A percentile compares a stretch with the other conserved stretches of the same genome.
phyloP scores from a whole-genome alignment of 768 basidiomycete genomes.

The Tylopilus balloui region DNA sequence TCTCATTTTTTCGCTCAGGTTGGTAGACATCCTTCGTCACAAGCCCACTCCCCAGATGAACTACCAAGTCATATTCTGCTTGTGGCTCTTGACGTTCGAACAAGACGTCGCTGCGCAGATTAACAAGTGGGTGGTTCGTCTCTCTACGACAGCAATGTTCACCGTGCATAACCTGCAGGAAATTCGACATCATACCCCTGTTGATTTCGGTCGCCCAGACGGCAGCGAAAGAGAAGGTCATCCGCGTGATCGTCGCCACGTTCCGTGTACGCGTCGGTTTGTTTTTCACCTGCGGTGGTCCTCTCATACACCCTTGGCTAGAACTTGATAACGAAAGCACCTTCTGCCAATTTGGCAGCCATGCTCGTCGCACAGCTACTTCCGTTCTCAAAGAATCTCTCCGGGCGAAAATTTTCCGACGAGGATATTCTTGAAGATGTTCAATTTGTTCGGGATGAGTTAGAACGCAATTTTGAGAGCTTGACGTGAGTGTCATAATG shows the following conservation, averaged over 20 bases:
- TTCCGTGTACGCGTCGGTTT: slow-evolving; percentile 57
- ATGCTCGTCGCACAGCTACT: slow-evolving; percentile 88
- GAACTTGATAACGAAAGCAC: slow-evolving; percentile 90
- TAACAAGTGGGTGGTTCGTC: slow-evolving; percentile 59
- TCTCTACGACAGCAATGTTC: background rate
- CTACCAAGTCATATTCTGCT: slow-evolving; percentile 89
- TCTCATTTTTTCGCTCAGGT: slow-evolving; percentile 38
- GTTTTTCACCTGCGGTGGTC: background rate
- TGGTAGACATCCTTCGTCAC: slow-evolving; percentile 78
- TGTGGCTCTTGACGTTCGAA: slow-evolving; percentile 95
- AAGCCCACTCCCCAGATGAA: slow-evolving; percentile 89
- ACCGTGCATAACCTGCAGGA: slow-evolving; percentile 42
- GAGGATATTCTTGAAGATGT: slow-evolving; percentile 94
- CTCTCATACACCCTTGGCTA: slow-evolving; percentile 28
- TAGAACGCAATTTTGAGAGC: slow-evolving; percentile 81
- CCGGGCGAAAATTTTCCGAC: slow-evolving; percentile 85
- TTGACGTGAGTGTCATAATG: slow-evolving; percentile 61
- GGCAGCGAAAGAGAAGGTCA: slow-evolving; percentile 96
- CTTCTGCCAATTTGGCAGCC: slow-evolving; percentile 81
- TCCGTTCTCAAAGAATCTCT: slow-evolving; percentile 82
- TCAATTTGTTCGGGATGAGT: slow-evolving; percentile 78
- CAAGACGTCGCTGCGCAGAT: slow-evolving; percentile 78
- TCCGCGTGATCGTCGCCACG: slow-evolving; percentile 87
- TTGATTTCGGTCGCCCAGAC: slow-evolving; percentile 79
- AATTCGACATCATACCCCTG: slow-evolving; percentile 84